Conservation (phyloP, 1,139 yeast genomes). For the Candida sp. region DNA sequence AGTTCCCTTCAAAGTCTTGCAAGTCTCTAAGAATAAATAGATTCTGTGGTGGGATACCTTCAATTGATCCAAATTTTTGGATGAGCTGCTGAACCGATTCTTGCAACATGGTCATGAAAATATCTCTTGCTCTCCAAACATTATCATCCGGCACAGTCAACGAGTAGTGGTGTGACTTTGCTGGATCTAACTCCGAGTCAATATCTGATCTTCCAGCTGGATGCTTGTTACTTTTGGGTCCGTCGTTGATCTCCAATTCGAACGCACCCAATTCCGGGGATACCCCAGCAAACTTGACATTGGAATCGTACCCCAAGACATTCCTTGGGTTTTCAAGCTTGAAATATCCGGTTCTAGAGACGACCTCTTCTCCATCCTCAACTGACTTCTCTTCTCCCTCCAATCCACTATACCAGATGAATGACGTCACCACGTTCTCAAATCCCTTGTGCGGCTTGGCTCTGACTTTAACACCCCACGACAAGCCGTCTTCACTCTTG, state of each 20-base stretch:
- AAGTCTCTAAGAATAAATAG: slow-evolving; percentile 62
- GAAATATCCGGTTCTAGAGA: slow-evolving; percentile 31
- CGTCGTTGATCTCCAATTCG: slow-evolving; percentile 52
- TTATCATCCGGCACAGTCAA: slow-evolving; percentile 73
- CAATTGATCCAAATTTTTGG: slow-evolving; percentile 33
- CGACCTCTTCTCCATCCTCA: slow-evolving; percentile 22
- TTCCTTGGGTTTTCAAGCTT: slow-evolving; percentile 31
- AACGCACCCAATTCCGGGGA: slow-evolving; percentile 62
- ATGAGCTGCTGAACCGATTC: slow-evolving; percentile 62
- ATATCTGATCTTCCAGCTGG: slow-evolving; percentile 32
- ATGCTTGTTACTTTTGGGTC: slow-evolving; percentile 47
- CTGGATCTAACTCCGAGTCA: slow-evolving; percentile 52
- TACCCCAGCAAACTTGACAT: slow-evolving; percentile 52
- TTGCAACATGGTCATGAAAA: slow-evolving; percentile 70
- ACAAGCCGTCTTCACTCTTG: slow-evolving; percentile 70
- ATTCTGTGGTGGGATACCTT: slow-evolving; percentile 50
- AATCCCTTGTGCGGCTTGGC: slow-evolving; percentile 62
- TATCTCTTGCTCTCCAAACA: slow-evolving; percentile 82
- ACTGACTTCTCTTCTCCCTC: slow-evolving; percentile 54
- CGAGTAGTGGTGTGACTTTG: slow-evolving; percentile 66
- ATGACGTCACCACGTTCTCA: slow-evolving; percentile 56
- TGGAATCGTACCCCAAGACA: slow-evolving; percentile 34
- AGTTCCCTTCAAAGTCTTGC: slow-evolving; percentile 69
- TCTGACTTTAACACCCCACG: slow-evolving; percentile 77
- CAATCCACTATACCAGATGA: slow-evolving; percentile 79